Base-by-base conservation (phyloP, 208 protist species). In the Leishmania mexicana region DNA sequence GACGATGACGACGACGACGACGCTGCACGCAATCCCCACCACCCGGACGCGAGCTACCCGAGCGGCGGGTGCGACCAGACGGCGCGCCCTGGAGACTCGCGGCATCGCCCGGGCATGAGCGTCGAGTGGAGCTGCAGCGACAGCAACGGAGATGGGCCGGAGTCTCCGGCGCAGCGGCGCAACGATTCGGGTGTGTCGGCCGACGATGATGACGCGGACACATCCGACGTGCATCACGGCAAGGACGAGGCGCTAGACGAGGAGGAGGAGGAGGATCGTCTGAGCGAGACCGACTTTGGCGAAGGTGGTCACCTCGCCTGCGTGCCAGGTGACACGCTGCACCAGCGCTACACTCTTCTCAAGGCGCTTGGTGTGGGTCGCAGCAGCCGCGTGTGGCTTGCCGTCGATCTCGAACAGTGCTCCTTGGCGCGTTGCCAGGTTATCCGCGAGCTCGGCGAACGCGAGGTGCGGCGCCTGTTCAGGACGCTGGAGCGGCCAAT, bases 331-430 rank as follows among this genome's bases (percentile, higher is more conserved):
- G 90, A 93, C 85, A 86, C 90, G n/a, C 76, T 94, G 21, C 57
- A 91, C 80, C 87, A 92, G 75, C 88, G 89, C 35, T 94, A 94
- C 84, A 75, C 83, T 0, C 79, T 94, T 6, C n/a, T 93, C 28
- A 78, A 81, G 40, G 82, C 87, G 73, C 86, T 96, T 58, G 89
- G 89, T 42, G 79, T 87, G 19, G 90, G 90, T 35, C 85, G 83
- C 78, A 92, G 83, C 77, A 90, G 88, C 53, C 84, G 88, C 65
- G 89, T 96, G 67, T 94, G 92, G 90, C 88, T 96, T 72, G 92
- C 90, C 38, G 86, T 86, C 24, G 92, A 96, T 64, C 76, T 91
- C 7, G 84, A 93, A 47, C 89, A 91, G 81, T 89, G 83, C 85
- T 84, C 86, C 53, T 71, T 87, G 45, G 75, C 84, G 3, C 88